Conservation (phyloP, 768 basidiomycete species). For the Clathrus columnatus region DNA sequence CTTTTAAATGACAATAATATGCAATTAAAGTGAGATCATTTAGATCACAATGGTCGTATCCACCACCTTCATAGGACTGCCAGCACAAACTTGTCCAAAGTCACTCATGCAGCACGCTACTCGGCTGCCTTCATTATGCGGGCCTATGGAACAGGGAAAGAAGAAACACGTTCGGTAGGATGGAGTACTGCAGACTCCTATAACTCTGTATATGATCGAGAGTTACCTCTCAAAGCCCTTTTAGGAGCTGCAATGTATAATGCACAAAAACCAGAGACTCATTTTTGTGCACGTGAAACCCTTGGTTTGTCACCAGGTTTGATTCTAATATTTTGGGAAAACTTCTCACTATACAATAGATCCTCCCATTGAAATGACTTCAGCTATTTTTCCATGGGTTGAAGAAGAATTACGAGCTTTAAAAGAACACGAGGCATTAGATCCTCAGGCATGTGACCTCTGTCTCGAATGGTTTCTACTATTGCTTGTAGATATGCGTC, state of each 20-base stretch:
- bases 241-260: constrained; percentile 26
- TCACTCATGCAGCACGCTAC: constrained; percentile 23
- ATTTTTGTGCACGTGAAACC: constrained; percentile 18
- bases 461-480: constrained; percentile 22
- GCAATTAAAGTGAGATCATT: background rate
- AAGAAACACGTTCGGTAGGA: constrained; percentile 23
- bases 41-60: constrained; percentile 23
- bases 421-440: background rate
- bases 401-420: constrained; percentile 17
- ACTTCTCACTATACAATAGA: no score
- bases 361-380: constrained; percentile 16
- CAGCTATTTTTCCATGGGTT: constrained; percentile 22
- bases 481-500: constrained; percentile 18
- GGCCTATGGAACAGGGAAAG: constrained; percentile 21
- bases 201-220: constrained; percentile 22
- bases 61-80: constrained; percentile 19
- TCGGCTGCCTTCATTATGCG: constrained; percentile 23
- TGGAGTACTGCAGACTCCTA: constrained; percentile 25
- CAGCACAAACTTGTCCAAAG: constrained; percentile 21
- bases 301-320: constrained; percentile 13
- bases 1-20: background rate
- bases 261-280: constrained; percentile 19
- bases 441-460: constrained; percentile 18
- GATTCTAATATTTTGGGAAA: background rate
- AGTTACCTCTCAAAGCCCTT: constrained; percentile 22